A percentile compares a stretch with the other conserved stretches of the same genome.
Evolutionary conservation across 495 filamentous ascomycete species (phyloP).

Genomic region (Penicillium coffeae): DNA sequence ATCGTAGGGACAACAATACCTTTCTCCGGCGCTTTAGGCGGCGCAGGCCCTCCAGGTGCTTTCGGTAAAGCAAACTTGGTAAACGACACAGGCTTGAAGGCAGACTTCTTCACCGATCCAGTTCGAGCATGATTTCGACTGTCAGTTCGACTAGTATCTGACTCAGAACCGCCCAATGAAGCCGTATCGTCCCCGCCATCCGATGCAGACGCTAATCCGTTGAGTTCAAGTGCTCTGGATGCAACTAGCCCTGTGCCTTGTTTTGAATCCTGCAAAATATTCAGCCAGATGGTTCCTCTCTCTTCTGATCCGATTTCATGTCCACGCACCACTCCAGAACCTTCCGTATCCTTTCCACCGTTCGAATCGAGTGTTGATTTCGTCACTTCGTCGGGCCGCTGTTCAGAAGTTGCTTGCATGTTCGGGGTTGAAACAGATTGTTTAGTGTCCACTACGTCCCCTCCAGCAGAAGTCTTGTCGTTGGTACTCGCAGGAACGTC

Average conservation of each 20-base stretch:
- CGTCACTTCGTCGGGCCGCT: conserved; percentile 25
- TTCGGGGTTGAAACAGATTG: conserved; percentile 33
- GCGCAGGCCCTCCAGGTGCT: conserved; percentile 48
- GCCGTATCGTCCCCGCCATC: conserved; percentile 45
- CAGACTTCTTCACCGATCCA: conserved; percentile 73
- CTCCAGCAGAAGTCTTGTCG: conserved; percentile 51
- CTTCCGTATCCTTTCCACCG: conserved; percentile 28
- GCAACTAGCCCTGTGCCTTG: conserved; percentile 35
- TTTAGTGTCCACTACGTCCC: conserved; percentile 50
- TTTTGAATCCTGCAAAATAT: conserved; percentile 29
- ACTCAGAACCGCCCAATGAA: conserved; percentile 46
- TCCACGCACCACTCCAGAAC: conserved; percentile 30
- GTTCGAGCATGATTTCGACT: conserved; percentile 61
- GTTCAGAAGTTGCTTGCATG: conserved; percentile 26
- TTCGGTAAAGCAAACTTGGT: conserved; percentile 65
- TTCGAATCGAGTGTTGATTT: conserved; percentile 11
- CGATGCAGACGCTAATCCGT: conserved; percentile 37
- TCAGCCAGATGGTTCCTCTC: conserved; percentile 17
- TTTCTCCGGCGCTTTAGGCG: conserved; percentile 55
- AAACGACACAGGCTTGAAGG: conserved; percentile 93
- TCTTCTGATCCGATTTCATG: neutral
- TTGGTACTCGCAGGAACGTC: conserved; percentile 66
- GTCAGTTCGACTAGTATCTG: conserved; percentile 48
- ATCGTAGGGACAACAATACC: conserved; percentile 28
- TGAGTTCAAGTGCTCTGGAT: conserved; percentile 42